Base-by-base conservation (phyloP, 169 alveolate genomes). In the Theileria parva region DNA sequence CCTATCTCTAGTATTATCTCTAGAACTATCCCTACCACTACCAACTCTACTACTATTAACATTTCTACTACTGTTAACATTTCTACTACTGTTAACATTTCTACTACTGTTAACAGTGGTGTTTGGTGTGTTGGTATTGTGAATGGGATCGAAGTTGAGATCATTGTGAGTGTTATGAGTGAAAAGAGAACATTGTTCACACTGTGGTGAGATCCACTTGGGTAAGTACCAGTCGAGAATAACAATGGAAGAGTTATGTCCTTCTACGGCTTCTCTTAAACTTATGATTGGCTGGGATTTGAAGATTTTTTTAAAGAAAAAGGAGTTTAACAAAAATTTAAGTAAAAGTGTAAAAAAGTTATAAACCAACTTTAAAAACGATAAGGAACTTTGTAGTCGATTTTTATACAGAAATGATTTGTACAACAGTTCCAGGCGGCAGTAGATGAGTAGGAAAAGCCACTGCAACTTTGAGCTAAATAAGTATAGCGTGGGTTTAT, bases 161-260 rank as follows among this genome's bases (percentile, higher is more conserved):
- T n/a, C n/a, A n/a, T n/a, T n/a, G n/a, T n/a, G n/a, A n/a, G n/a
- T n/a, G n/a, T n/a, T n/a, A n/a, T n/a, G n/a, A n/a, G n/a, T n/a
- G n/a, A 64, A 70, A n/a, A 65, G 44, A 12, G 80, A 74, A 44
- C 91, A 85, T 28, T n/a, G 39, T 30, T 74, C 25, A 37, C 91
- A 85, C 6, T 34, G 48, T n/a, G 34, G 50, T 28, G 66, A 76
- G 17, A 61, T 39, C 87, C 87, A 77, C 9, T 50, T 25, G 9
- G 91, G 91, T 67, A 85, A 55, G 60, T 85, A 85, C 74, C 79
- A 85, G 57, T 85, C 91, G 63, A 85, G 50, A 2, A 85, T 78
- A 8, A 85, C 87, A 0, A 78, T 53, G 5, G 91, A 68, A 19
- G 84, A 81, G 55, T 78, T 78, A 37, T 85, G 79, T n/a, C 81